Conservation (phyloP, 73 alveolate species). For the Symbiodinium natans region DNA sequence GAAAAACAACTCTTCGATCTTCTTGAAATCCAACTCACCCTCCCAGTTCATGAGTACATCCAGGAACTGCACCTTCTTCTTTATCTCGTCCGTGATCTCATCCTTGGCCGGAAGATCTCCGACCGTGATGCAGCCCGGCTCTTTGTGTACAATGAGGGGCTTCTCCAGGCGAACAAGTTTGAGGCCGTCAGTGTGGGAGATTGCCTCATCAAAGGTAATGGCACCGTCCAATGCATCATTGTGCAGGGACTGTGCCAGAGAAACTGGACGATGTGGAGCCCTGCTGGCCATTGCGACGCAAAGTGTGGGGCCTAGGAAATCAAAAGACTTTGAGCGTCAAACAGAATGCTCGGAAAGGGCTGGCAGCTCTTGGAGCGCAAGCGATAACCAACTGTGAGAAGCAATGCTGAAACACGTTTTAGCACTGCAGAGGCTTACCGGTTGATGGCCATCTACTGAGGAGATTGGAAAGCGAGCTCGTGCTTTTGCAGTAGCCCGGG, state of each 20-base stretch:
- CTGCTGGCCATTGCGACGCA: neutral
- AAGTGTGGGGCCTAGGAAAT: too few species aligned
- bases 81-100: neutral
- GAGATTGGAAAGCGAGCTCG: too few species aligned
- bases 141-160: neutral
- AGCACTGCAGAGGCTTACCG: too few species aligned
- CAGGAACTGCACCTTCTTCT: neutral
- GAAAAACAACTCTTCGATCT: neutral
- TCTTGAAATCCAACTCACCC: neutral
- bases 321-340: too few species aligned
- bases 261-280: neutral
- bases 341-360: too few species aligned
- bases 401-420: too few species aligned
- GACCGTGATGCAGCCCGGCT: neutral
- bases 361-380: too few species aligned
- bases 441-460: too few species aligned
- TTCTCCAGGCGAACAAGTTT: neutral
- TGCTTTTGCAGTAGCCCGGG: too few species aligned
- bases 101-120: neutral
- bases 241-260: neutral
- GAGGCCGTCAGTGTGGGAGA: neutral
- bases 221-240: neutral
- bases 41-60: neutral
- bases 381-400: too few species aligned
- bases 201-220: neutral